Percentiles rank a stretch among this genome's conserved stretches.
These are phyloP conservation scores for Dothistroma pini DNA, from an alignment of 2,329 filamentous ascomycete species.

Conservation along the genomic window DNA sequence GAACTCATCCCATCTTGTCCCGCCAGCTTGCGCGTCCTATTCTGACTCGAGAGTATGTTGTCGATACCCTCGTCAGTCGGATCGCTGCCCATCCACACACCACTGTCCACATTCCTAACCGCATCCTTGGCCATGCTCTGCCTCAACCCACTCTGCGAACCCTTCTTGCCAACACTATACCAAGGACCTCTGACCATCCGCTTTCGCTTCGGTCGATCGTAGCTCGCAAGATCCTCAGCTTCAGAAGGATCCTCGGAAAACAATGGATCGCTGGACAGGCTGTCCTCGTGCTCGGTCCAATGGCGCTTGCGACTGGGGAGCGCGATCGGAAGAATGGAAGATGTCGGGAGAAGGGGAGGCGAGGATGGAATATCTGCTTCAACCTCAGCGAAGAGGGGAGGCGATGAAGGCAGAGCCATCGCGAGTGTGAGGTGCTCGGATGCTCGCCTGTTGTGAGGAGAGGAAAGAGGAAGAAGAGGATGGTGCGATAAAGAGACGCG, in stretches of 20 bases:
- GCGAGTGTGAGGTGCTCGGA: conserved; percentile 21
- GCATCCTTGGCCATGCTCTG: conserved; percentile 41
- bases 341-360: conserved; percentile 20
- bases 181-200: conserved; percentile 63
- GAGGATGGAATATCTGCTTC: conserved; percentile 21
- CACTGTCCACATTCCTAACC: conserved; percentile 62
- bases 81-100: conserved; percentile 66
- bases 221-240: conserved; percentile 58
- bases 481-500: neutral
- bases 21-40: conserved; percentile 5
- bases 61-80: conserved; percentile 32
- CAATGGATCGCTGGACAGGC: conserved; percentile 64
- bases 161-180: conserved; percentile 50
- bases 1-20: neutral
- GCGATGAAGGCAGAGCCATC: conserved; percentile 34
- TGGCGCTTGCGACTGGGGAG: conserved; percentile 29
- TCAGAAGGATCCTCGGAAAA: conserved; percentile 66
- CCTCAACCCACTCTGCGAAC: conserved; percentile 12
- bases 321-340: conserved; percentile 13
- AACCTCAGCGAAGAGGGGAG: conserved; percentile 26
- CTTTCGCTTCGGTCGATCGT: conserved; percentile 57
- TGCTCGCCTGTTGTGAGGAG: conserved; percentile 20
- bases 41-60: conserved; percentile 1
- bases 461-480: conserved; percentile 7
- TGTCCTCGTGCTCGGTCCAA: conserved; percentile 29